A percentile compares a stretch with the other conserved stretches of the same genome.
These are phyloP conservation scores for Pyrenochaeta sp. DNA, from an alignment of 2,329 filamentous ascomycete genomes.

Conservation along the genomic window DNA sequence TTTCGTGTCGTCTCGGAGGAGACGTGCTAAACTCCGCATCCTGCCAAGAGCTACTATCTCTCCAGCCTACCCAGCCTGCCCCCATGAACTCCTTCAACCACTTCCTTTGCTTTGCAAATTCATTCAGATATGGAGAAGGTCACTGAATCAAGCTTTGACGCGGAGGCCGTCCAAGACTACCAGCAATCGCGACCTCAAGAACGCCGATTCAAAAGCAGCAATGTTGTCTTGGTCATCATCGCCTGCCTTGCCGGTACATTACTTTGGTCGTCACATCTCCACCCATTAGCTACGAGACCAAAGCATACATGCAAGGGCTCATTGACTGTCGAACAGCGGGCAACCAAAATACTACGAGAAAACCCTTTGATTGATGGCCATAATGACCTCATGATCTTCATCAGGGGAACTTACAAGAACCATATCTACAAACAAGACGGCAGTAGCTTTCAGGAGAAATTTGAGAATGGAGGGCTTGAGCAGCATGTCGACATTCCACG, in stretches of 20 bases:
- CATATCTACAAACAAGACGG: slow-evolving; percentile 69
- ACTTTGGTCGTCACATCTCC: slow-evolving; percentile 9
- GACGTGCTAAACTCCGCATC: slow-evolving; percentile 25
- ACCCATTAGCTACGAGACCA: slow-evolving; percentile 1
- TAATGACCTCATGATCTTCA: slow-evolving; percentile 80
- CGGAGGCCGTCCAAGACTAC: no score
- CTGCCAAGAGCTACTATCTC: no score
- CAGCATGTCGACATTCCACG: slow-evolving; percentile 82
- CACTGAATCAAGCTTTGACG: no score
- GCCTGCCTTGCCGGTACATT: slow-evolving; percentile 14
- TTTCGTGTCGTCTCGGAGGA: slow-evolving; percentile 17
- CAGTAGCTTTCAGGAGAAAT: slow-evolving; percentile 74
- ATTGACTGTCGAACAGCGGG: no score
- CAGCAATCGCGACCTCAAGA: no score
- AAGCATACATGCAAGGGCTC: slow-evolving; percentile 1
- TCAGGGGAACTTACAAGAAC: slow-evolving; percentile 74
- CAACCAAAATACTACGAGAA: slow-evolving; percentile 20
- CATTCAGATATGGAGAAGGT: slow-evolving; percentile 19
- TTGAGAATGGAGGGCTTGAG: slow-evolving; percentile 72
- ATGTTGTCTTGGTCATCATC: slow-evolving; percentile 4
- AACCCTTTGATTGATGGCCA: slow-evolving; percentile 74
- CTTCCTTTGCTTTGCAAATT: background rate
- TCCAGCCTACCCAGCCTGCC: background rate
- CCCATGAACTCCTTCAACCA: background rate
- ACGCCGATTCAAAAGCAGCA: slow-evolving; percentile 1